A percentile compares a stretch with the other conserved stretches of the same genome.
These are phyloP conservation scores for Endocalyx cinctus DNA, from an alignment of 2,329 filamentous ascomycete species.

Conservation along the genomic window DNA sequence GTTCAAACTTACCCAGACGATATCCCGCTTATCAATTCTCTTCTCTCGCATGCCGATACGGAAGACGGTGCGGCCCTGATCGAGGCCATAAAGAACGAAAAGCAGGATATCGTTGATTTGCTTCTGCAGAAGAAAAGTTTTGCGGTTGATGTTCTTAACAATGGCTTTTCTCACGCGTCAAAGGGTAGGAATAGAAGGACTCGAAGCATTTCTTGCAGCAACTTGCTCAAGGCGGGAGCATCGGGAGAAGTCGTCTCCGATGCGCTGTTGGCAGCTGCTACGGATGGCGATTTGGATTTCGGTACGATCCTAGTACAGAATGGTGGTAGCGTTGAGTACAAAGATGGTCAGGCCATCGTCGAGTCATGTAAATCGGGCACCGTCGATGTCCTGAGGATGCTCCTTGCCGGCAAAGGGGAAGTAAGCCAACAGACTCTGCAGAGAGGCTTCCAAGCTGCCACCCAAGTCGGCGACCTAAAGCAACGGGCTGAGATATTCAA, in stretches of 20 bases:
- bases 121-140: slow-evolving; percentile 39
- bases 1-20: slow-evolving; percentile 45
- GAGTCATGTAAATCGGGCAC: slow-evolving; percentile 50
- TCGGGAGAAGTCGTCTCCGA: slow-evolving; percentile 41
- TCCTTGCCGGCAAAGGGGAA: slow-evolving; percentile 38
- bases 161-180: slow-evolving; percentile 39
- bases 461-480: slow-evolving; percentile 45
- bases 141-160: slow-evolving; percentile 33
- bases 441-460: slow-evolving; percentile 51
- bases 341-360: slow-evolving; percentile 49
- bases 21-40: slow-evolving; percentile 39
- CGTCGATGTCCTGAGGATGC: slow-evolving; percentile 43
- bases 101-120: slow-evolving; percentile 40
- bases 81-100: slow-evolving; percentile 41
- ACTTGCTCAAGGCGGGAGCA: slow-evolving; percentile 42
- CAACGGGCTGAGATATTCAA: slow-evolving; percentile 46
- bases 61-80: slow-evolving; percentile 45
- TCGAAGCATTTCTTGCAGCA: slow-evolving; percentile 39
- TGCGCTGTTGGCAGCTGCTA: slow-evolving; percentile 46
- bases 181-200: slow-evolving; percentile 33
- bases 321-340: slow-evolving; percentile 46
- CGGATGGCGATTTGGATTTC: slow-evolving; percentile 48
- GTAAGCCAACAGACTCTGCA: slow-evolving; percentile 39
- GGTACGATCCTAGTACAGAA: slow-evolving; percentile 46
- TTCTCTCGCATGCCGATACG: slow-evolving; percentile 44